Base-by-base conservation (phyloP, 139 green algal species). In the Closterium sp. region DNA sequence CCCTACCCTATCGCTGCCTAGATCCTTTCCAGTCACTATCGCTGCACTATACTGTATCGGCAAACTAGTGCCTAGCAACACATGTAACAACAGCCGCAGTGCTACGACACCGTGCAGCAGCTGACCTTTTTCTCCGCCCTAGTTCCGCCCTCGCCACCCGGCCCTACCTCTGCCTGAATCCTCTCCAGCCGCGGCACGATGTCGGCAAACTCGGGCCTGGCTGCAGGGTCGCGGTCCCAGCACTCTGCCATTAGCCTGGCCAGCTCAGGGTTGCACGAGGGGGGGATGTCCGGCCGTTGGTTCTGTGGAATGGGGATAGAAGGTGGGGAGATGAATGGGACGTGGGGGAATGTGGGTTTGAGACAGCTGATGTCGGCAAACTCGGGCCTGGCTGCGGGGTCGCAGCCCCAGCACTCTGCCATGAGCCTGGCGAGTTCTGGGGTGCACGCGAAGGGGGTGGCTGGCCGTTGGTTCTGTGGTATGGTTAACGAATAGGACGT, bases 281-380 rank as follows among this genome's bases (percentile, higher is more conserved):
- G 25, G 16, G 90, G 83, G 12, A 92, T 89, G 32, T 92, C 81
- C 25, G 90, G 90, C 38, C 38, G 38, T 66, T 66, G 38, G 38
- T 66, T 66, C 38, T 66, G 38, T 21, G 38, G 38, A 8, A 64
- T n/a, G n/a, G n/a, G n/a, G n/a, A n/a, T n/a, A n/a, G n/a, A n/a
- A n/a, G n/a, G n/a, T n/a, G n/a, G n/a, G n/a, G n/a, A n/a, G n/a
- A n/a, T n/a, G n/a, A n/a, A n/a, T n/a, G n/a, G 43, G 12, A 66
- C 9, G 43, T 3, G 43, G 43, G 43, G 43, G 43, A 21, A 66
- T 66, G 43, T 66, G n/a, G n/a, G n/a, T n/a, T n/a, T n/a, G n/a
- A n/a, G n/a, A n/a, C n/a, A n/a, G n/a, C n/a, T n/a, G 4, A 92
- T 30, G 2, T 90, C 90, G 4, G 85, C 25, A 69, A 92, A 92